phyloP scores from a whole-genome alignment of 192 early-diverging fungal species.

The Backusella circina region DNA sequence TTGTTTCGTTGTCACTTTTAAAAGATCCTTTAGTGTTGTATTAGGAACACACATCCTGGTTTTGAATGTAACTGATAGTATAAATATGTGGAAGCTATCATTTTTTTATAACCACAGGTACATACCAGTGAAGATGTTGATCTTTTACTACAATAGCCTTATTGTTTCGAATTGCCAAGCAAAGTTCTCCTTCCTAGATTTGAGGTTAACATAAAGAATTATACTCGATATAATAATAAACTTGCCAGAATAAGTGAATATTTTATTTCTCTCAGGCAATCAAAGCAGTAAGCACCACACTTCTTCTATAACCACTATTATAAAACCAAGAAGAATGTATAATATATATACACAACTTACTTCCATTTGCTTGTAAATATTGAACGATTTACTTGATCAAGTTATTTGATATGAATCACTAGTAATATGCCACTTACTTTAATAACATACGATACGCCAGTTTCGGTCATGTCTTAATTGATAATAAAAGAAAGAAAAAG shows the following conservation, averaged over 20 bases:
- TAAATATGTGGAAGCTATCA: too few relatives aligned
- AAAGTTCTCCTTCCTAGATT: background rate
- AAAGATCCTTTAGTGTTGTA: background rate
- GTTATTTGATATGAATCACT: background rate
- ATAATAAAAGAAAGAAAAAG: background rate
- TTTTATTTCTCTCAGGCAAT: background rate
- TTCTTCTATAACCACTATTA: background rate
- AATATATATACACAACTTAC: background rate
- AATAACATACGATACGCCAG: background rate
- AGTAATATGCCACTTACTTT: background rate
- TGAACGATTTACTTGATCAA: background rate
- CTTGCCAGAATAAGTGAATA: background rate
- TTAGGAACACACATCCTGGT: background rate
- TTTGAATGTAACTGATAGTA: too few relatives aligned
- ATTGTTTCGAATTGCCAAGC: background rate
- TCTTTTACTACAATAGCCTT: background rate
- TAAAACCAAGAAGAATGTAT: background rate
- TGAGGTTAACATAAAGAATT: background rate
- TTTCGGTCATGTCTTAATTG: background rate
- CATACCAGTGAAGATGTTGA: background rate
- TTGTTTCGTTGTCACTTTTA: background rate
- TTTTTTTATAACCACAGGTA: background rate
- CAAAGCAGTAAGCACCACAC: background rate
- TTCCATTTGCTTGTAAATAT: background rate
- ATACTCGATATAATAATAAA: background rate